Base-by-base conservation (phyloP, 2,329 filamentous ascomycete genomes). In the Exophiala sideris region DNA sequence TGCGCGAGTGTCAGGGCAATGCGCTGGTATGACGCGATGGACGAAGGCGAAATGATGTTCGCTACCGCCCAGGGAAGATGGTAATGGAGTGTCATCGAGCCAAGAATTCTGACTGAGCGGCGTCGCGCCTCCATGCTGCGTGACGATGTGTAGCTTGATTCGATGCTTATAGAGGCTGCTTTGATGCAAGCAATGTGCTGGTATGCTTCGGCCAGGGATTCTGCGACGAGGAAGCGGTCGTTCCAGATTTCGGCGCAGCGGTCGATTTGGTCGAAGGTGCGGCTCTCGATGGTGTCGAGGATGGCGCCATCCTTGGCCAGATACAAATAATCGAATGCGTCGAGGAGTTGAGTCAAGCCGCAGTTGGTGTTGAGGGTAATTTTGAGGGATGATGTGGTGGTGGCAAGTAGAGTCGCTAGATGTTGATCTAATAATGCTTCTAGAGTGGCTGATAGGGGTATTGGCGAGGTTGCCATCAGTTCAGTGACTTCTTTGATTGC, bases 1-100 rank as follows among this genome's bases (percentile, higher is more conserved):
- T 96, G 91, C 29, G 95, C 77, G 1, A 95, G 77, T 7, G 96
- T 79, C 0, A 83, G 86, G 62, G 89, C 90, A 3, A 92, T 74
- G 20, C 79, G 74, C 64, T 89, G 87, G 65, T 96, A 95, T 2
- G 79, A 76, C 0, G 71, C 66, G 18, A 90, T 77, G 5, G 83
- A 83, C 2, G 80, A 75, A 42, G 83, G 80, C 1, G 84, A 84
- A 41, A 96, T 76, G 24, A 96, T 82, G 65, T 96, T 92, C 16
- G 79, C 79, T 5, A 85, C 68, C 1, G 81, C 76, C 82, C 82
- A 85, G 0, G 80, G 74, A 1, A 94, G 79, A 2, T 82, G 78
- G 66, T 91, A 94, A 41, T 79, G 78, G 18, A 92, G 74, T 18
- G 77, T 77, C n/a, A 95, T 74, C 7, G 77, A 73, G 2, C 83